Evolutionary conservation across 805 yeast species (phyloP).

Genomic region (Pichia cephalocereana): DNA sequence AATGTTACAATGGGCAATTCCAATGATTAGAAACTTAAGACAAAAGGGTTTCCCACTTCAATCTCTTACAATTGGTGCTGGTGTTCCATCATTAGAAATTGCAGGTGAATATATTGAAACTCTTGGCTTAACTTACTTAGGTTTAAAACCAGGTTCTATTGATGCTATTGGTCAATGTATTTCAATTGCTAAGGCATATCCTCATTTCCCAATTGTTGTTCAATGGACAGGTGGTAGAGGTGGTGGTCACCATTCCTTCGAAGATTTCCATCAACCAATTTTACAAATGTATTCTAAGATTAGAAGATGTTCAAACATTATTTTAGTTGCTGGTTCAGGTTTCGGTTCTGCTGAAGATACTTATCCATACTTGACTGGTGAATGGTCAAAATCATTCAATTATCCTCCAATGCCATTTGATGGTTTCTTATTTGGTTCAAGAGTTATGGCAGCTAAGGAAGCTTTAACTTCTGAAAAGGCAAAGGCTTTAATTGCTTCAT

Average conservation of each 20-base stretch:
- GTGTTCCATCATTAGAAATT: slow-evolving; percentile 97
- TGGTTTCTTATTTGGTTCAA: slow-evolving; percentile 91
- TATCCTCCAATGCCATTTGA: slow-evolving; percentile 99
- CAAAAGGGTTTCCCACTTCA: slow-evolving; percentile 92
- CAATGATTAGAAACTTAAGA: slow-evolving; percentile 82
- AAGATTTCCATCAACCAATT: slow-evolving; percentile 97
- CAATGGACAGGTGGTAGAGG: slow-evolving; percentile 99
- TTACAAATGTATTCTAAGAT: slow-evolving; percentile 92
- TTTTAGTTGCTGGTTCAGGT: slow-evolving; percentile 95
- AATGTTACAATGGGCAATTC: slow-evolving; percentile 98
- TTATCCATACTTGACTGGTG: slow-evolving; percentile 95
- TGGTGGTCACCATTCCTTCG: slow-evolving; percentile 99
- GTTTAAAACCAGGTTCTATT: slow-evolving; percentile 95
- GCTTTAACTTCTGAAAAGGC: slow-evolving; percentile 91
- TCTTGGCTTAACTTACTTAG: slow-evolving; percentile 86
- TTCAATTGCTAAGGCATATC: slow-evolving; percentile 90
- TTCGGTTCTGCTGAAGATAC: slow-evolving; percentile 96
- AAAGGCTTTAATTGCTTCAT: slow-evolving; percentile 80
- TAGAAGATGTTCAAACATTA: slow-evolving; percentile 83
- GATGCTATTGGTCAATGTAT: slow-evolving; percentile 85
- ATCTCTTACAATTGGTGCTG: slow-evolving; percentile 96
- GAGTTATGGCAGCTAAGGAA: slow-evolving; percentile 97
- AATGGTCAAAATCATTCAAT: slow-evolving; percentile 81
- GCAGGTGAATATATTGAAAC: slow-evolving; percentile 93
- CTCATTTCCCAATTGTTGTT: slow-evolving; percentile 89